phyloP scores from a whole-genome alignment of 2,329 filamentous ascomycete species.

The Nemania diffusa region DNA sequence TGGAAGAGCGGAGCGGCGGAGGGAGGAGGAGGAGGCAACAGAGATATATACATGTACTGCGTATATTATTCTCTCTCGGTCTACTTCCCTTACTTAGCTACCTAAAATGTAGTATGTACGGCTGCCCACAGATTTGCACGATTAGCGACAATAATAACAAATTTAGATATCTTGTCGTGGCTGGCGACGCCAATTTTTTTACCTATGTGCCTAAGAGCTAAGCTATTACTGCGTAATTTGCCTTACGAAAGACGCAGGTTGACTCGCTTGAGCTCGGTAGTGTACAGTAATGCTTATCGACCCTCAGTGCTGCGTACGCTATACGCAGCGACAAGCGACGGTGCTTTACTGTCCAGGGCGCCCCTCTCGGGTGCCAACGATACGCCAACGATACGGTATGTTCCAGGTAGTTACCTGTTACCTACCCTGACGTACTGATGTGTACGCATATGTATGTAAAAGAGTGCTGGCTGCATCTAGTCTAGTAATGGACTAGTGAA shows the following conservation, averaged over 20 bases:
- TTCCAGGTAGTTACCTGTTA: neutral
- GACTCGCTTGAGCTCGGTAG: slow-evolving; percentile 29
- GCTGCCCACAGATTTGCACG: no score
- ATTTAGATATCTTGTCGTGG: slow-evolving; percentile 20
- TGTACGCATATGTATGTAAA: no score
- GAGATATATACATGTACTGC: neutral
- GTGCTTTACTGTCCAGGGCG: neutral
- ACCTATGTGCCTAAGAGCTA: slow-evolving; percentile 19
- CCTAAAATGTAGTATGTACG: no score
- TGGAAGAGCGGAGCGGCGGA: slow-evolving; percentile 2
- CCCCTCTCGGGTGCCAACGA: neutral
- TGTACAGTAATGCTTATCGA: slow-evolving; percentile 36
- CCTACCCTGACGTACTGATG: neutral
- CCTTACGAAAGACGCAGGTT: slow-evolving; percentile 37
- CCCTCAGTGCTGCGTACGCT: slow-evolving; percentile 8
- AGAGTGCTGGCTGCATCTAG: slow-evolving; percentile 22
- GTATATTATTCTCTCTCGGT: neutral
- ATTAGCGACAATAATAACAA: slow-evolving; percentile 9
- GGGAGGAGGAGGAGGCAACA: neutral
- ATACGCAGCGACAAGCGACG: neutral
- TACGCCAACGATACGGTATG: neutral
- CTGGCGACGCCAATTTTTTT: slow-evolving; percentile 17
- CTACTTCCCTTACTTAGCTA: neutral
- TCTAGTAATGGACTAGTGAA: slow-evolving; percentile 18
- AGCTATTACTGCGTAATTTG: slow-evolving; percentile 23